Base-by-base conservation (phyloP, 78 protist species). In the Bigelowiella natans region DNA sequence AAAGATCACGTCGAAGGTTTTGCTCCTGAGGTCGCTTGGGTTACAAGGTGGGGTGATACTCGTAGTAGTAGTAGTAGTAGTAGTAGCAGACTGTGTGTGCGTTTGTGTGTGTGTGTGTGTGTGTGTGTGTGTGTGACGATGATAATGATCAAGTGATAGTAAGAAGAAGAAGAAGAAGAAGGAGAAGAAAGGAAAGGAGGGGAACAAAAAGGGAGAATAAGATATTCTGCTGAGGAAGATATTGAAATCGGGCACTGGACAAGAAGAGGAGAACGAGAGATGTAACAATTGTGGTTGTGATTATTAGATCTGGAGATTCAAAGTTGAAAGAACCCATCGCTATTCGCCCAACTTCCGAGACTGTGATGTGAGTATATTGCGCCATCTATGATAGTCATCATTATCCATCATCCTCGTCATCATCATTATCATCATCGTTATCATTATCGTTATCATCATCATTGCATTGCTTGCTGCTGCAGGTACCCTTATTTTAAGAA, bases 291-390 rank as follows among this genome's bases (percentile, higher is more conserved):
- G n/a, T n/a, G n/a, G n/a, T n/a, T n/a, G n/a, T n/a, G n/a, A n/a
- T n/a, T 36, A 86, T 26, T 26, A 18, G 1, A 38, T 1, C 51
- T 0, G 18, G 63, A 11, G 83, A 85, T 38, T 38, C 85, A 26
- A 92, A 94, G 3, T 87, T 97, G 38, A 93, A 82, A 0, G 96
- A 96, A 92, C 99, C 98, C 38, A 95, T 97, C 63, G 99, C 99
- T 39, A 86, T 98, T 36, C 98, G 99, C 37, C 99, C 99, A 36
- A 98, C 99, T 11, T 90, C 95, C 26, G 99, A 98, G 94, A 97
- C 99, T 0, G 94, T 97, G 85, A 97, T 98, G 98, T 98, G 97
- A 90, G 98, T n/a, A n/a, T n/a, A n/a, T n/a, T n/a, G n/a, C n/a
- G n/a, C n/a, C n/a, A n/a, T n/a, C 99, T 2, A 40, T 84, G 34